Base-by-base conservation (phyloP, 148 eudicot genomes). In the Drosera capensis region DNA sequence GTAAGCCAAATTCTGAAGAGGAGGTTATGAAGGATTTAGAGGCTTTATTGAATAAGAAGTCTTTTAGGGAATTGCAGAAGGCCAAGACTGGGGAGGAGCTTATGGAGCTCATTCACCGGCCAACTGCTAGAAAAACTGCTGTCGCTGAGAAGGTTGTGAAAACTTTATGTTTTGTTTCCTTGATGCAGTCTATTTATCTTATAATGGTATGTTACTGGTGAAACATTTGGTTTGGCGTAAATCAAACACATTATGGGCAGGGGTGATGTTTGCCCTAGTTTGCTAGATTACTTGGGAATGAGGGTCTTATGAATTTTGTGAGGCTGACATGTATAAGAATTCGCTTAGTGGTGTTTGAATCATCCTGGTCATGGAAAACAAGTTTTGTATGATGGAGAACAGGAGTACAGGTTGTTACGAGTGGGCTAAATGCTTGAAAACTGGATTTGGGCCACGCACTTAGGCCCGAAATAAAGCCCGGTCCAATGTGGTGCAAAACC, bases 31-130 rank as follows among this genome's bases (percentile, higher is more conserved):
- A 88, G 63, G 97, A 83, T 66, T 51, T 83, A 16, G 97, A 88
- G 73, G 86, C 66, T 14, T 51, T 88, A 43, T 54, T 88, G 62
- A 83, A 68, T 59, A 88, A 73, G 71, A 83, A 83, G 69, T 72
- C 94, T 18, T 88, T 80, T 24, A 77, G 54, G 72, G 97, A 88
- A 57, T 15, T 70, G 75, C 97, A 80, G 71, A 80, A 83, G 47
- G 83, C 97, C 1, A 78, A 88, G 63, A 78, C 92, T 14, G 94
- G 97, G n/a, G 83, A 88, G 68, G 97, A 83, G 79, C 72, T 88
- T 9, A 48, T 83, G 49, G 81, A 88, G 62, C 84, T 88, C 45
- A 85, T 88, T 41, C 92, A 73, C 44, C 60, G 92, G n/a, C 94
- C 92, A 1, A 88, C 92, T 67, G 92, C 94, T 5, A 80, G 35